phyloP scores from a whole-genome alignment of 1,284 basidiomycete genomes.

The Tylopilus sp. region DNA sequence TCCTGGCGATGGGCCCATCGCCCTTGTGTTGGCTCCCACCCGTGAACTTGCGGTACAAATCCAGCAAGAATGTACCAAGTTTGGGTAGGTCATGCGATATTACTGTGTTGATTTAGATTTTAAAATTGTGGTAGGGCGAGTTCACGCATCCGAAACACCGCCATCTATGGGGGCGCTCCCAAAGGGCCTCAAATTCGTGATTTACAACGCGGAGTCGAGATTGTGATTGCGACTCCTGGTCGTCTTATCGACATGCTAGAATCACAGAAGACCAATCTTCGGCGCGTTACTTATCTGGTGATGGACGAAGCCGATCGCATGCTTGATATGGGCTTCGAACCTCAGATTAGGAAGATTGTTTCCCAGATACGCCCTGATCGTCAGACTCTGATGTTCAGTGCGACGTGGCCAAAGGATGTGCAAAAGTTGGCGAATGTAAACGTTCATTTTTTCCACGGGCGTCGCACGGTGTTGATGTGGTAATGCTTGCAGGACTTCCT shows the following conservation, averaged over 20 bases:
- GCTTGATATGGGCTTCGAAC: constrained; percentile 99
- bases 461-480: background rate
- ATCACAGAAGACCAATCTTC: constrained; percentile 92
- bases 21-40: constrained; percentile 94
- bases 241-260: constrained; percentile 95
- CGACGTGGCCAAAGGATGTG: constrained; percentile 99
- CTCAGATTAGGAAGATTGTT: constrained; percentile 98
- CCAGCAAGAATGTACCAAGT: constrained; percentile 98
- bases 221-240: constrained; percentile 91
- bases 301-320: constrained; percentile 99
- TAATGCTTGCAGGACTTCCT: constrained; percentile 75
- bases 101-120: constrained; percentile 3
- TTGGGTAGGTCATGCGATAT: constrained; percentile 57
- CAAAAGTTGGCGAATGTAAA: constrained; percentile 88
- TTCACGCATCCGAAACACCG: constrained; percentile 95
- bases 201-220: constrained; percentile 93
- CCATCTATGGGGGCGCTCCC: constrained; percentile 97
- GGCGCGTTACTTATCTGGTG: constrained; percentile 94
- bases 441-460: constrained; percentile 3
- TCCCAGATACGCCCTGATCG: constrained; percentile 95
- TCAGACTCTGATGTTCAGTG: constrained; percentile 96
- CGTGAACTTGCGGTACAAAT: constrained; percentile 99
- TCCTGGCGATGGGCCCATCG: constrained; percentile 96
- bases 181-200: constrained; percentile 99
- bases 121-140: constrained; percentile 57